phyloP scores from a whole-genome alignment of 768 basidiomycete species.

The Podaxis sp. region DNA sequence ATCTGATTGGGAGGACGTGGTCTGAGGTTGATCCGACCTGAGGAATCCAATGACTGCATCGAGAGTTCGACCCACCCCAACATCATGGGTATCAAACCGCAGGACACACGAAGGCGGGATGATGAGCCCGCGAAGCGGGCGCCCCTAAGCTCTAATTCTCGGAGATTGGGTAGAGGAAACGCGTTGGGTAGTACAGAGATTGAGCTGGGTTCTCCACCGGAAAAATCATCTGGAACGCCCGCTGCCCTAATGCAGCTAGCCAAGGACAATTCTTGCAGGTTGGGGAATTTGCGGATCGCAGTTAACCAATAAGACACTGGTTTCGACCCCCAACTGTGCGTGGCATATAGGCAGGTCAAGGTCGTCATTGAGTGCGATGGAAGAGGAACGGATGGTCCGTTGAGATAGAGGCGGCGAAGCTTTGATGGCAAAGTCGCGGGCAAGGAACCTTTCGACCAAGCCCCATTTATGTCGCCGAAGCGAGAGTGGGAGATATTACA shows the following conservation, averaged over 20 bases:
- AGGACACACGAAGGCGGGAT: conserved; percentile 1
- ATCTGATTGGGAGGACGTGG: background rate
- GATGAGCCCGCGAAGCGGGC: background rate
- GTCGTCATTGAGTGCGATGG: background rate
- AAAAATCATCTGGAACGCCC: background rate
- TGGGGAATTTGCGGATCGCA: background rate
- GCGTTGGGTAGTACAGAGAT: background rate
- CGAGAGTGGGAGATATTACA: background rate
- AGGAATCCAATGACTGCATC: background rate
- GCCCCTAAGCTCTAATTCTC: conserved; percentile 3
- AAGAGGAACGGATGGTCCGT: conserved; percentile 5
- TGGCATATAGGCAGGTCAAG: conserved; percentile 3
- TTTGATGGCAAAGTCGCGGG: background rate
- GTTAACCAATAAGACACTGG: background rate
- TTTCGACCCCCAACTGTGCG: background rate
- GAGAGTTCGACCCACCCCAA: background rate
- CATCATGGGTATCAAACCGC: background rate
- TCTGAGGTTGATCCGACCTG: background rate
- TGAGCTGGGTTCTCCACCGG: background rate
- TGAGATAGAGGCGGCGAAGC: conserved; percentile 4
- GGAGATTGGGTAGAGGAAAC: background rate
- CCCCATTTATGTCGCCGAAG: background rate
- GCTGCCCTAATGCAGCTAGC: background rate
- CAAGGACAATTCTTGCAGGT: conserved; percentile 3
- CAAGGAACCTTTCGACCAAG: background rate